Evolutionary conservation across 306 rosid species (phyloP), one percentile per base, ranked within the genome.

Genomic region (Nissolia schottii): DNA sequence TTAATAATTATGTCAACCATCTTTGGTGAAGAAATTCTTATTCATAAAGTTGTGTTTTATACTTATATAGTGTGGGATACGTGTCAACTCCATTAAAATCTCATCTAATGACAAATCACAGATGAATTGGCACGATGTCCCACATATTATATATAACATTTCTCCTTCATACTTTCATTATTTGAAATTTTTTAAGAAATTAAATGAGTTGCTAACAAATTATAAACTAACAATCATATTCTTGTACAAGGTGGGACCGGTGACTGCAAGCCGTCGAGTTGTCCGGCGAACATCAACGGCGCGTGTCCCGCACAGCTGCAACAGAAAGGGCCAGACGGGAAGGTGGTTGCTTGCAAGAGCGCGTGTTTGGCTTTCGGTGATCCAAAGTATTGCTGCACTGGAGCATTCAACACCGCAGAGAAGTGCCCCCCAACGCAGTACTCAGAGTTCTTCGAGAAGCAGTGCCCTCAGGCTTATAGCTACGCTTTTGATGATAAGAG

Each of bases 381-480:
- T 34, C 88, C 87, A 0, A 12, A 86, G 31, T 86, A 77, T 37
- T 91, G 96, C 24, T 91, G 96, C 77, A 60, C 71, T 0, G 86
- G 78, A 0, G 77, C n/a, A 1, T 71, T 48, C 14, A 29, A 43
- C 7, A 8, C 58, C 0, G 64, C 91, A 0, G 74, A 53, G 0
- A 87, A 15, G 9, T 91, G 97, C 62, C 77, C 59, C 0, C 88
- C 91, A 2, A 80, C 90, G 0, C 1, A 73, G 0, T 88, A 83
- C 67, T 88, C 97, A 0, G 0, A 9, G 54, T 38, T 87, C 7
- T 91, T 88, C 14, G 34, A 88, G 70, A 5, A 70, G 2, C 76
- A 84, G 49, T 91, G 97, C 16, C 95, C 95, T 38, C 83, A 55
- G 16, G 97, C 97, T 43, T 91, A 91, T 57, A 91, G 92, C 62